These are phyloP conservation scores for Raphanus sativus DNA, from an alignment of 345 rosid species.

Conservation along the genomic window DNA sequence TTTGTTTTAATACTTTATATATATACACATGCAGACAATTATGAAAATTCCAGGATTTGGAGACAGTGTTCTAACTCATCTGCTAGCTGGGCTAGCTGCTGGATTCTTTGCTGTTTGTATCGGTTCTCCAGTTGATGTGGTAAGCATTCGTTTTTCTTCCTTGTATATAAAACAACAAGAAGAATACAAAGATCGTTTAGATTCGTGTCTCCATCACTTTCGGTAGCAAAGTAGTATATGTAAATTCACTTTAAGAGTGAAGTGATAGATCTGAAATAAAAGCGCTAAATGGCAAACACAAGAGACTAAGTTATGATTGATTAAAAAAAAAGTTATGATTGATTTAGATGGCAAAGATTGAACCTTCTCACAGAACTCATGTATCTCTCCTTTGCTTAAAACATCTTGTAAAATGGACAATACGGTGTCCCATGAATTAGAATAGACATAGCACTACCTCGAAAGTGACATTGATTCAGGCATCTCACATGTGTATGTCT, in stretches of 20 bases:
- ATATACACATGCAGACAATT: conserved; percentile 81
- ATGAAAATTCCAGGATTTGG: conserved; percentile 90
- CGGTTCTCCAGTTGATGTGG: conserved; percentile 97
- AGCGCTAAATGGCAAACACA: conserved; percentile 13
- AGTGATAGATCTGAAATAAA: conserved; percentile 17
- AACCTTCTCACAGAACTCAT: neutral
- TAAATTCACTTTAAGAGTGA: conserved; percentile 12
- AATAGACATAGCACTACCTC: conserved; percentile 29
- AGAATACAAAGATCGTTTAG: conserved; percentile 12
- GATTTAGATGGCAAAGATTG: neutral
- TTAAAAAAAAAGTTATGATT: conserved; percentile 11
- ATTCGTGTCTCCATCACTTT: conserved; percentile 1
- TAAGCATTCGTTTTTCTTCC: conserved; percentile 39
- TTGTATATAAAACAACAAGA: conserved; percentile 19
- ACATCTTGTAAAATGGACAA: conserved; percentile 19
- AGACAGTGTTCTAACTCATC: conserved; percentile 77
- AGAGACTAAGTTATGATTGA: conserved; percentile 18
- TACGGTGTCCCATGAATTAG: conserved; percentile 15
- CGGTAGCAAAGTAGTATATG: conserved; percentile 2
- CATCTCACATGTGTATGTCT: conserved; percentile 39
- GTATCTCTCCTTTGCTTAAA: neutral
- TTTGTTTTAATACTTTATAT: conserved; percentile 42
- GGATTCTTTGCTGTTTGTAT: conserved; percentile 93
- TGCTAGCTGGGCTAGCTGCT: conserved; percentile 90
- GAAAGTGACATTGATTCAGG: conserved; percentile 24